Percentiles rank a stretch among this genome's conserved stretches.
Evolutionary conservation across 106 monocot genomes (phyloP).

Genomic region (Acorus gramineus): DNA sequence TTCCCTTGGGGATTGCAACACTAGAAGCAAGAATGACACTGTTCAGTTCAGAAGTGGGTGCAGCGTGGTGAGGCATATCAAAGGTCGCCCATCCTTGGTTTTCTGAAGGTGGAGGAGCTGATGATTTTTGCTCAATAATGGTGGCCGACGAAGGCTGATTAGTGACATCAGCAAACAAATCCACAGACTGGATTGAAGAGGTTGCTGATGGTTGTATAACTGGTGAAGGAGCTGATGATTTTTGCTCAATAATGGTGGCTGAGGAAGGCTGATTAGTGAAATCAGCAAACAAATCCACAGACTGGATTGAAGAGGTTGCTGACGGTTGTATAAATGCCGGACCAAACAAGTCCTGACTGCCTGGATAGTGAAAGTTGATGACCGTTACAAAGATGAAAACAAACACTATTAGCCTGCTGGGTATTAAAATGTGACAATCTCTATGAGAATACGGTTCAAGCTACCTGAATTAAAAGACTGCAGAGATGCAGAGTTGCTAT

Average conservation of each 20-base stretch:
- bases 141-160: constrained; percentile 16
- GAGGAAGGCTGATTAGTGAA: constrained; percentile 21
- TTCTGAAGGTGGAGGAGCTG: constrained; percentile 15
- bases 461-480: constrained; percentile 39
- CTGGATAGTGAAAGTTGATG: constrained; percentile 15
- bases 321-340: constrained; percentile 17
- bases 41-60: constrained; percentile 13
- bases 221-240: constrained; percentile 1
- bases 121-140: constrained; percentile 10
- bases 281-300: constrained; percentile 50
- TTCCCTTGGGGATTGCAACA: constrained; percentile 4
- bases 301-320: constrained; percentile 7
- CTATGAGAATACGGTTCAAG: constrained; percentile 29
- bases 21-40: constrained; percentile 1
- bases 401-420: constrained; percentile 6
- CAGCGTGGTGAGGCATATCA: constrained; percentile 28
- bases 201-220: constrained; percentile 18
- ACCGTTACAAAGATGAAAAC: constrained; percentile 6
- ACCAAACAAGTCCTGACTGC: constrained; percentile 25
- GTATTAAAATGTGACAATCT: constrained; percentile 14
- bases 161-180: constrained; percentile 41
- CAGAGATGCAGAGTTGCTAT: constrained; percentile 25
- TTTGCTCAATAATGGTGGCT: constrained; percentile 9
- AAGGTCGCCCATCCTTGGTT: constrained; percentile 84
- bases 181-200: constrained; percentile 19